Conservation (phyloP, 2,329 filamentous ascomycete species). For the Colletotrichum endophyticum region DNA sequence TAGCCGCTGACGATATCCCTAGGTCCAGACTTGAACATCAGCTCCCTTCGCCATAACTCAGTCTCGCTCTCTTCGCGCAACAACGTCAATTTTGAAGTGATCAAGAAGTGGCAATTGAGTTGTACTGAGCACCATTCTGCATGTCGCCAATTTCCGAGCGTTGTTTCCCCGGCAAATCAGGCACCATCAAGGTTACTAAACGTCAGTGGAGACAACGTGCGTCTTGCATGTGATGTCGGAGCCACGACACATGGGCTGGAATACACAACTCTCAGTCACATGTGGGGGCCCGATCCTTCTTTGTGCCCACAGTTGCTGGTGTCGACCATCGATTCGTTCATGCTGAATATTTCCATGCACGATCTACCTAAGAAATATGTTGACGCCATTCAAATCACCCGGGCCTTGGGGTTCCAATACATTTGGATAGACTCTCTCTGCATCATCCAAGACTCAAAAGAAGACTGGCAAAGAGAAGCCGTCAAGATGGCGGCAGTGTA, state of each 20-base stretch:
- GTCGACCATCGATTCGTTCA: neutral
- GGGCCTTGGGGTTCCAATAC: neutral
- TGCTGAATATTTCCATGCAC: neutral
- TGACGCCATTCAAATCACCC: neutral
- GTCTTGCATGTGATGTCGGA: neutral
- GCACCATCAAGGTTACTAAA: neutral
- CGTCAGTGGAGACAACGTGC: neutral
- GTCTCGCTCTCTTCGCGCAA: neutral
- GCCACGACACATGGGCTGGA: neutral
- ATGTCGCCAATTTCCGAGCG: neutral
- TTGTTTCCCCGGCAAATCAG: neutral
- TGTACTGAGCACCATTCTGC: neutral
- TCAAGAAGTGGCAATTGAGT: neutral
- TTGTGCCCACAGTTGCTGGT: neutral
- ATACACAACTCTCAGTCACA: neutral
- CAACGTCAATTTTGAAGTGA: neutral
- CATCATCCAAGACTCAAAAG: neutral
- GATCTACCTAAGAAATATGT: neutral
- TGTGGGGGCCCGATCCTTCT: neutral
- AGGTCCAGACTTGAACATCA: neutral
- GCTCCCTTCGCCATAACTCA: neutral
- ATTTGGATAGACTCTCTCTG: neutral
- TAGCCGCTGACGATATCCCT: neutral
- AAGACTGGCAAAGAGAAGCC: neutral
- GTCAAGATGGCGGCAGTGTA: neutral